phyloP scores from a whole-genome alignment of 106 monocot genomes.

The Gastrodia elata region DNA sequence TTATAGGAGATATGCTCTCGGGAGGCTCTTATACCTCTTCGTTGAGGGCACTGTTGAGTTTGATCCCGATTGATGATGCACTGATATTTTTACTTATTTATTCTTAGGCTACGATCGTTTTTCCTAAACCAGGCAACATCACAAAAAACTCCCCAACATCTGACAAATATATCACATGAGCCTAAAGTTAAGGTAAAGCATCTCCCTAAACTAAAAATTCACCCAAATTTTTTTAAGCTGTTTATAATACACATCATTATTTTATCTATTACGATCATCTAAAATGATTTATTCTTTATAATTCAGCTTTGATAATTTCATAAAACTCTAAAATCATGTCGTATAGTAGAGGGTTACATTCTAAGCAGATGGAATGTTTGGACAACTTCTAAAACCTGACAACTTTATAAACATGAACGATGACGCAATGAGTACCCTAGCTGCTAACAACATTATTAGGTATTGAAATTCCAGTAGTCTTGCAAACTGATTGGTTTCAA shows the following conservation, averaged over 20 bases:
- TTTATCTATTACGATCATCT: neutral
- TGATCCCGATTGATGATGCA: too few relatives aligned
- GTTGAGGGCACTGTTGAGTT: too few relatives aligned
- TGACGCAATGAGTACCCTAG: neutral
- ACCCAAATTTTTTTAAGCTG: neutral
- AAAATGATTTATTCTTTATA: neutral
- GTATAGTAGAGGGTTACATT: neutral
- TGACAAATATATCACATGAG: neutral
- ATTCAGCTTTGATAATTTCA: neutral
- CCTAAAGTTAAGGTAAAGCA: neutral
- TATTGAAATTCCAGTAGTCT: neutral
- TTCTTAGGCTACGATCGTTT: too few relatives aligned
- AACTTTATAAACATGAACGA: neutral
- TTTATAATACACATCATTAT: neutral
- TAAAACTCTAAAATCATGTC: neutral
- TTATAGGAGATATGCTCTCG: too few relatives aligned
- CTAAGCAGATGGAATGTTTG: neutral
- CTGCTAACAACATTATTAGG: neutral
- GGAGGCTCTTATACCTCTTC: too few relatives aligned
- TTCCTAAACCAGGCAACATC: neutral
- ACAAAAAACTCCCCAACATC: neutral
- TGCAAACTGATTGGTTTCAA: neutral
- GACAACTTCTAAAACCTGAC: neutral
- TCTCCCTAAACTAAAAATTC: neutral
- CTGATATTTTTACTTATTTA: too few relatives aligned